These are phyloP conservation scores for Leccinellum rugosiceps DNA, from an alignment of 768 basidiomycete species.

Conservation along the genomic window DNA sequence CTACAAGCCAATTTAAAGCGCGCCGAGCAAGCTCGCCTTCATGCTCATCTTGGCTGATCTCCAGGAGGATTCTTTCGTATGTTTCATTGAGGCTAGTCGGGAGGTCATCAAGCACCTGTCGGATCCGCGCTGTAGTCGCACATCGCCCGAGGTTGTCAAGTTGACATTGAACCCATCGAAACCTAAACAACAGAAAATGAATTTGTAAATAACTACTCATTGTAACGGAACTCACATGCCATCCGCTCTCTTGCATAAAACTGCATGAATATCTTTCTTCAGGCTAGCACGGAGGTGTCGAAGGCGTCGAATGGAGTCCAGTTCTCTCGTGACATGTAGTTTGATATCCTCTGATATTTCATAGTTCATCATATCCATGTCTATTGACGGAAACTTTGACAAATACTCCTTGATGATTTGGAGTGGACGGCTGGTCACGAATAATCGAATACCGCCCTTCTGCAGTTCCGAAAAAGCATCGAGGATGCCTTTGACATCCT, in stretches of 20 bases:
- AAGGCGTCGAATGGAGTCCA: slow-evolving; percentile 5
- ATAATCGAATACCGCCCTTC: background rate
- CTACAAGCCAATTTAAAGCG: slow-evolving; percentile 10
- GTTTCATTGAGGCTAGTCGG: slow-evolving; percentile 5
- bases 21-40: background rate
- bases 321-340: slow-evolving; percentile 1
- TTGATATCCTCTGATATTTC: background rate
- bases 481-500: background rate
- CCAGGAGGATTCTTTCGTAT: slow-evolving; percentile 1
- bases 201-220: too few species aligned
- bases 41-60: background rate
- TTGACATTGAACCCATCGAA: slow-evolving; percentile 17
- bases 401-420: background rate
- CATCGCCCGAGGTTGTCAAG: slow-evolving; percentile 1
- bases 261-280: background rate
- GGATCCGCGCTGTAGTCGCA: background rate
- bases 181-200: background rate
- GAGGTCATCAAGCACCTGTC: slow-evolving; percentile 3
- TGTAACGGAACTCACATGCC: slow-evolving; percentile 3
- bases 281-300: background rate
- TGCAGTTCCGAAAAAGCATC: background rate
- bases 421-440: background rate
- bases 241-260: background rate
- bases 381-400: background rate
- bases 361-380: background rate